Percentiles rank a stretch among this genome's conserved stretches.
Evolutionary conservation across 2,329 filamentous ascomycete genomes (phyloP).

Genomic region (Beauveria sp.): DNA sequence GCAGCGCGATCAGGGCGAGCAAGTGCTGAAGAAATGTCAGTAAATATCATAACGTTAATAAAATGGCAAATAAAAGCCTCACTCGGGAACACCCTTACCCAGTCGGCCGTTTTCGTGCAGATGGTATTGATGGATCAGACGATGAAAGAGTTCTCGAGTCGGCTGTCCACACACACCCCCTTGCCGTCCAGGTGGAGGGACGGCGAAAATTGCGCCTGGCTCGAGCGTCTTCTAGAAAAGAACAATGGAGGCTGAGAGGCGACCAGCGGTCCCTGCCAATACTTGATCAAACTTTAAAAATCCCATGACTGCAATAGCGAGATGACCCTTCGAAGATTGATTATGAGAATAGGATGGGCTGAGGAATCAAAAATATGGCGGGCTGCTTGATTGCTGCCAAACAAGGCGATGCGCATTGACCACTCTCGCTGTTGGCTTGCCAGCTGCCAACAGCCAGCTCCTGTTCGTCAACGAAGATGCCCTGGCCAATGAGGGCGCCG

Average conservation of each 20-base stretch:
- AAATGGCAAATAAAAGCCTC: not conserved
- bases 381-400: not conserved
- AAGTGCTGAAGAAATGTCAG: not conserved
- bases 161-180: not conserved
- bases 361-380: not conserved
- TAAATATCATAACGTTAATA: not conserved
- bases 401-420: not conserved
- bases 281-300: not conserved
- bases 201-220: not conserved
- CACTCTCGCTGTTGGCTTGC: not conserved
- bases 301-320: not conserved
- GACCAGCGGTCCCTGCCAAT: not conserved
- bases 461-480: not conserved
- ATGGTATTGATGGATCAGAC: not conserved
- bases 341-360: too few species aligned
- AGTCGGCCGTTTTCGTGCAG: not conserved
- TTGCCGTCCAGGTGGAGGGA: not conserved
- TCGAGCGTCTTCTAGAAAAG: slow-evolving; percentile 10
- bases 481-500: too few species aligned
- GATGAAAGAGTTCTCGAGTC: not conserved
- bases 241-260: slow-evolving; percentile 3
- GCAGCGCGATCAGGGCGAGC: not conserved
- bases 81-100: not conserved
- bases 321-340: not conserved
- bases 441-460: not conserved